Percentiles rank a stretch among this genome's conserved stretches.
Evolutionary conservation across 495 filamentous ascomycete genomes (phyloP).

Genomic region (Durotheca rogersii): DNA sequence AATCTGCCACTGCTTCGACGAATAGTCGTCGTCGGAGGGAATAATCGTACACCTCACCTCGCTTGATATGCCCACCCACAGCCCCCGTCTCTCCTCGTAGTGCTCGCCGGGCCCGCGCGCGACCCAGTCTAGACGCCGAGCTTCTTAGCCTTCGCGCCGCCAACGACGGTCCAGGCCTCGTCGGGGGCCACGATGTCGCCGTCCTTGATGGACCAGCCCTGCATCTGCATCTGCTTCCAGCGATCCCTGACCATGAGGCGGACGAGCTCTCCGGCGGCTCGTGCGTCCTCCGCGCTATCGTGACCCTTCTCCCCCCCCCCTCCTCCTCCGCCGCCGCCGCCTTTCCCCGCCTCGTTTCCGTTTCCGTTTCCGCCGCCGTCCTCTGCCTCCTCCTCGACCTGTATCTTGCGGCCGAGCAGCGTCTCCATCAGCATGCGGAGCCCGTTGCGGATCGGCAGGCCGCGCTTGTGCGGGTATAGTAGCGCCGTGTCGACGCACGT

Average conservation of each 20-base stretch:
- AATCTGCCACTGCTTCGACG: too few species aligned
- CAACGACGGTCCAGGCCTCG: slow-evolving; percentile 12
- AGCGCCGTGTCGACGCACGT: slow-evolving; percentile 83
- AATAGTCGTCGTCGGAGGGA: too few species aligned
- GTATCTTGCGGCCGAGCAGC: slow-evolving; percentile 71
- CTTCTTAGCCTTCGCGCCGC: slow-evolving; percentile 16
- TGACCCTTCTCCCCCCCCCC: slow-evolving; percentile 61
- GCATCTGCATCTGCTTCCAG: slow-evolving; percentile 61
- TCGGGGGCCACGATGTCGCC: slow-evolving; percentile 53
- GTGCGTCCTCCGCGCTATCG: slow-evolving; percentile 85
- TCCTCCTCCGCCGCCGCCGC: too few species aligned
- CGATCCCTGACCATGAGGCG: slow-evolving; percentile 61
- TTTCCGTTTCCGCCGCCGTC: slow-evolving; percentile 73
- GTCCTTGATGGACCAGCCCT: slow-evolving; percentile 64
- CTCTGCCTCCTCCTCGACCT: slow-evolving; percentile 61
- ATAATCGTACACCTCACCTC: too few species aligned
- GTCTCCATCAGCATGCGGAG: slow-evolving; percentile 67
- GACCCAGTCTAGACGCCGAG: neutral
- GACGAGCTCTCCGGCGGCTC: slow-evolving; percentile 83
- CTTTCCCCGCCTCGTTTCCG: slow-evolving; percentile 81
- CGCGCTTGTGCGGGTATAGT: slow-evolving; percentile 73
- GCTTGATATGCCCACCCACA: too few species aligned
- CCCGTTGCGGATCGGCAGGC: slow-evolving; percentile 72
- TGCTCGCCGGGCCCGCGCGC: too few species aligned
- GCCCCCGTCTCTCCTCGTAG: too few species aligned